These are phyloP conservation scores for Lactarius vividus DNA, from an alignment of 768 basidiomycete species.

Conservation along the genomic window DNA sequence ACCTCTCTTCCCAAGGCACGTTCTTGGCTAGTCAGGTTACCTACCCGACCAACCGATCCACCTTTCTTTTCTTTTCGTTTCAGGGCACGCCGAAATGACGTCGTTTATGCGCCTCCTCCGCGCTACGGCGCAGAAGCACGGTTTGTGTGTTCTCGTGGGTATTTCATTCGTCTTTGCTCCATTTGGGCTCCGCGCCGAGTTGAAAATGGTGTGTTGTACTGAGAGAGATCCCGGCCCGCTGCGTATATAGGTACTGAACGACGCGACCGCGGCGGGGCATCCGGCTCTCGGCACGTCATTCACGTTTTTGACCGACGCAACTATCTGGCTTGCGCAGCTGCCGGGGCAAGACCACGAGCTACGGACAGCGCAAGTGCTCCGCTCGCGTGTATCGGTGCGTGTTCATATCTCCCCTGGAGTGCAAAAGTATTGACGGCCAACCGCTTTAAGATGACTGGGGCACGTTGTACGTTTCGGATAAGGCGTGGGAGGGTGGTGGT, in stretches of 20 bases:
- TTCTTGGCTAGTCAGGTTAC: background rate
- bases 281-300: conserved; percentile 78
- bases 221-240: background rate
- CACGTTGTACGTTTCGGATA: conserved; percentile 15
- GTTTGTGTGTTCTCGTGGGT: conserved; percentile 55
- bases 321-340: conserved; percentile 58
- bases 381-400: conserved; percentile 33
- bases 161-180: background rate
- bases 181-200: background rate
- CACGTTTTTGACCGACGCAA: conserved; percentile 66
- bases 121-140: conserved; percentile 43
- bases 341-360: conserved; percentile 26
- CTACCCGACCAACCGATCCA: background rate
- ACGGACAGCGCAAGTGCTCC: conserved; percentile 31
- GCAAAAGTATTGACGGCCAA: conserved; percentile 7
- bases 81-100: conserved; percentile 69
- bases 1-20: conserved; percentile 59
- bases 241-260: conserved; percentile 47
- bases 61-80: background rate
- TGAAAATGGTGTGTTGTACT: background rate
- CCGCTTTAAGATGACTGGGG: background rate
- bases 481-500: conserved; percentile 5
- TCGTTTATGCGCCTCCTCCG: conserved; percentile 67
- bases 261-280: conserved; percentile 45
- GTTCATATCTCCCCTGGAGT: background rate